phyloP scores from a whole-genome alignment of 163 green algal species.

The Coccomyxa subellipsoidea region DNA sequence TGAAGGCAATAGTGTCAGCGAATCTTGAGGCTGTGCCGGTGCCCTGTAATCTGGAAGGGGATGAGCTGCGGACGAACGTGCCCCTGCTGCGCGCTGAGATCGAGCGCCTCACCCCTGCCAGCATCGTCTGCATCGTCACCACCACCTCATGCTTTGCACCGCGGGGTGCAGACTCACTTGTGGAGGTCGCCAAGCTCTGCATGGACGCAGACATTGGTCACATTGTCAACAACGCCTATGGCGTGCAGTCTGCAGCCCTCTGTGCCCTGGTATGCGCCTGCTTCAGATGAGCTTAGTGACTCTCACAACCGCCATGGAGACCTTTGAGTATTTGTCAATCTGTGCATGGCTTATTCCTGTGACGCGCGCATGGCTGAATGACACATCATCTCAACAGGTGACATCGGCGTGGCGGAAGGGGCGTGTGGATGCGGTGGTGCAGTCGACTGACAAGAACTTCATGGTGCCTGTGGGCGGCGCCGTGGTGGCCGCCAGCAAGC shows the following conservation, averaged over 20 bases:
- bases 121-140: constrained; percentile 72
- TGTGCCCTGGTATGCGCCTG: constrained; percentile 26
- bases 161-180: constrained; percentile 69
- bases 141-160: constrained; percentile 97
- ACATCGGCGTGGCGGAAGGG: constrained; percentile 62
- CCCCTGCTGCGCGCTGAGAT: constrained; percentile 52
- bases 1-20: constrained; percentile 84
- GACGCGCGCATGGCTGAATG: too few relatives aligned
- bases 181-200: constrained; percentile 76
- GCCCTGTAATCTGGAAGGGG: constrained; percentile 52
- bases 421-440: constrained; percentile 89
- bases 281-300: too few relatives aligned
- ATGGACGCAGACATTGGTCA: constrained; percentile 62
- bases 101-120: constrained; percentile 40
- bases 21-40: constrained; percentile 69
- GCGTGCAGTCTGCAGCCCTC: constrained; percentile 71
- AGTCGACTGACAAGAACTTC: constrained; percentile 99
- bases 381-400: constrained; percentile 25
- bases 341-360: too few relatives aligned
- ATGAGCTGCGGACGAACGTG: constrained; percentile 86
- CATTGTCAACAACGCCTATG: constrained; percentile 98
- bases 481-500: constrained; percentile 53
- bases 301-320: too few relatives aligned
- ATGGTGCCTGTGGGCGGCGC: constrained; percentile 92
- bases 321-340: too few relatives aligned